These are phyloP conservation scores for Termitomyces eurrhizus DNA, from an alignment of 768 basidiomycete genomes.

Conservation along the genomic window DNA sequence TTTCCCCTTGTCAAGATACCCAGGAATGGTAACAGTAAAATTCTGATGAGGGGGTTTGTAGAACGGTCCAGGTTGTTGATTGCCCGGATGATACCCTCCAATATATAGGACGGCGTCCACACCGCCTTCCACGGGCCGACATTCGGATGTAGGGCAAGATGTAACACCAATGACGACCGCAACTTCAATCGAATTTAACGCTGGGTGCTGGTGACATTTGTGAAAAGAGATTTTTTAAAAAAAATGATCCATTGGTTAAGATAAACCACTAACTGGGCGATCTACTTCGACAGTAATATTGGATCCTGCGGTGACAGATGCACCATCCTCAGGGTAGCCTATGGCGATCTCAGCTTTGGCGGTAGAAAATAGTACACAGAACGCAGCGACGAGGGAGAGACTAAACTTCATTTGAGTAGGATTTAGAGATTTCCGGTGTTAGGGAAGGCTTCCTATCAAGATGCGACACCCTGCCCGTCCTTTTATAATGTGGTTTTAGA, in stretches of 20 bases:
- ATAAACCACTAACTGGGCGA: constrained; percentile 36
- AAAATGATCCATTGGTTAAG: background rate
- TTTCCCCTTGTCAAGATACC: constrained; percentile 20
- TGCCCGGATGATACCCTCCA: constrained; percentile 38
- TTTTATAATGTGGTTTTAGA: background rate
- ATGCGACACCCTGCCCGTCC: background rate
- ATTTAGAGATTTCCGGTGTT: background rate
- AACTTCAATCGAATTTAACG: constrained; percentile 38
- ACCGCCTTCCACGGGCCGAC: constrained; percentile 20
- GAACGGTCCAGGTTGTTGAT: constrained; percentile 16
- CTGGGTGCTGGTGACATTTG: constrained; percentile 24
- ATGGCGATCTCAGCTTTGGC: constrained; percentile 35
- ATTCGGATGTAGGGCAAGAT: constrained; percentile 26
- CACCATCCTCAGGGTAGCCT: constrained; percentile 32
- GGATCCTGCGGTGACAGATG: constrained; percentile 31
- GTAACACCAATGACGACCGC: constrained; percentile 43
- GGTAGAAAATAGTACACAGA: constrained; percentile 24
- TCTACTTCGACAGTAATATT: constrained; percentile 42
- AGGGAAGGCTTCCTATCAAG: background rate
- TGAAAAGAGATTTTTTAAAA: background rate
- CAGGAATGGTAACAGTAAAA: constrained; percentile 39
- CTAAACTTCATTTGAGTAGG: background rate
- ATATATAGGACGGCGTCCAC: constrained; percentile 45
- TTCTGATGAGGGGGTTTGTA: constrained; percentile 36
- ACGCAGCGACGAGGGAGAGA: background rate